Conservation (phyloP, 805 yeast genomes). For the Schwanniomyces yamadae region DNA sequence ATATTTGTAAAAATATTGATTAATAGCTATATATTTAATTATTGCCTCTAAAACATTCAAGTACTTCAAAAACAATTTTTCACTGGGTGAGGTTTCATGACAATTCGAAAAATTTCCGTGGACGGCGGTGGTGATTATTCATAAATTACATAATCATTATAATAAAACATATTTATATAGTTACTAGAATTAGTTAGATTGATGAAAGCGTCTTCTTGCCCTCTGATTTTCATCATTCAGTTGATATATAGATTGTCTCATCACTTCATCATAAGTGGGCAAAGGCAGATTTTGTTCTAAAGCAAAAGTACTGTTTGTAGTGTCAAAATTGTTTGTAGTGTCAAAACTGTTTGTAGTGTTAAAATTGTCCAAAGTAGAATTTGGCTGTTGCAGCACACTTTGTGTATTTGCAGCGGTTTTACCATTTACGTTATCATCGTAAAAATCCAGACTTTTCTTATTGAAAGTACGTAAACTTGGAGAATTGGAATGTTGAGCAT, state of each 20-base stretch:
- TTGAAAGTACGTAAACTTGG: conserved; percentile 16
- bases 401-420: neutral
- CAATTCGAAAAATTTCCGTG: conserved; percentile 3
- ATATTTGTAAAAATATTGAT: conserved; percentile 6
- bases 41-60: conserved; percentile 6
- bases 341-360: neutral
- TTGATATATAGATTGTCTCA: conserved; percentile 29
- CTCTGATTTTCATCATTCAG: conserved; percentile 31
- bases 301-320: neutral
- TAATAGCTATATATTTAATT: conserved; percentile 1
- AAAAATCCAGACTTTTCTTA: no score
- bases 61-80: conserved; percentile 8
- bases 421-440: neutral
- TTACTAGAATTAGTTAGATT: conserved; percentile 27
- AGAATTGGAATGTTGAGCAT: conserved; percentile 23
- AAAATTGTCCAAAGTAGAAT: neutral
- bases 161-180: no score
- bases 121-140: conserved; percentile 1
- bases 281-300: conserved; percentile 9
- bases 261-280: conserved; percentile 41
- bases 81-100: conserved; percentile 8
- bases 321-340: no score
- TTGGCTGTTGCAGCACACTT: neutral
- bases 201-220: conserved; percentile 35
- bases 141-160: conserved; percentile 3